Conservation (phyloP, 2,329 filamentous ascomycete species). For the Colletotrichum echinochloae region DNA sequence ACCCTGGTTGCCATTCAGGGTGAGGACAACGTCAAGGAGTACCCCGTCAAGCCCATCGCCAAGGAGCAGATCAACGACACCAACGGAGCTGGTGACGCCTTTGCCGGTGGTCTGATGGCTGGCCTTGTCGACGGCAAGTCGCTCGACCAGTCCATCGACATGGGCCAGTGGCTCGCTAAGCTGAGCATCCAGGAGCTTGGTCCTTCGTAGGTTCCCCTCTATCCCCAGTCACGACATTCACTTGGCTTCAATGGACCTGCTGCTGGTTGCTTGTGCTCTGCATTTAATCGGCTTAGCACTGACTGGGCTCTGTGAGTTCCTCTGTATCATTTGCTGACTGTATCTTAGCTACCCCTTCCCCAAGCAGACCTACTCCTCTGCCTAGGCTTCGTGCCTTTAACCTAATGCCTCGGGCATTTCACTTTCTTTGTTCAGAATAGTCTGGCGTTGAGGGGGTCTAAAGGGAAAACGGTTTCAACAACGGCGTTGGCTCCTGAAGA, state of each 20-base stretch:
- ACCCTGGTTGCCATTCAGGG: slow-evolving; percentile 86
- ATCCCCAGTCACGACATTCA: neutral
- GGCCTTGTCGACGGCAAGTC: slow-evolving; percentile 88
- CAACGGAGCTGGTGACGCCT: slow-evolving; percentile 96
- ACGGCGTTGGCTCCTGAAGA: slow-evolving; percentile 55
- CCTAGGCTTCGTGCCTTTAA: slow-evolving; percentile 45
- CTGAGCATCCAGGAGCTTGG: slow-evolving; percentile 95
- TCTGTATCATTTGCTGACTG: slow-evolving; percentile 37
- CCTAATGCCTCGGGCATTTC: slow-evolving; percentile 38
- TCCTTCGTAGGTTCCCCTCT: slow-evolving; percentile 84
- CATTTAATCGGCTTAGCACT: neutral
- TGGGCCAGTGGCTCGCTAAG: slow-evolving; percentile 96
- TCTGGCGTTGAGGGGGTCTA: slow-evolving; percentile 58
- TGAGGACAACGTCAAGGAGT: slow-evolving; percentile 78
- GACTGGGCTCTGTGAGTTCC: slow-evolving; percentile 2
- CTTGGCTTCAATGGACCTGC: neutral
- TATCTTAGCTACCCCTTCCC: slow-evolving; percentile 78
- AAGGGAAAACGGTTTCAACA: slow-evolving; percentile 66
- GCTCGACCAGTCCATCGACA: slow-evolving; percentile 83
- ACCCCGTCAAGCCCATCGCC: slow-evolving; percentile 83
- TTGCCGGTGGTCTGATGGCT: slow-evolving; percentile 93
- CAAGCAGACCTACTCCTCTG: slow-evolving; percentile 78
- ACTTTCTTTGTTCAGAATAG: slow-evolving; percentile 40
- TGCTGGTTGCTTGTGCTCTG: neutral
- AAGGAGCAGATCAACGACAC: slow-evolving; percentile 90